Base-by-base conservation (phyloP, 2,329 filamentous ascomycete species). In the Neofusicoccum parvum region DNA sequence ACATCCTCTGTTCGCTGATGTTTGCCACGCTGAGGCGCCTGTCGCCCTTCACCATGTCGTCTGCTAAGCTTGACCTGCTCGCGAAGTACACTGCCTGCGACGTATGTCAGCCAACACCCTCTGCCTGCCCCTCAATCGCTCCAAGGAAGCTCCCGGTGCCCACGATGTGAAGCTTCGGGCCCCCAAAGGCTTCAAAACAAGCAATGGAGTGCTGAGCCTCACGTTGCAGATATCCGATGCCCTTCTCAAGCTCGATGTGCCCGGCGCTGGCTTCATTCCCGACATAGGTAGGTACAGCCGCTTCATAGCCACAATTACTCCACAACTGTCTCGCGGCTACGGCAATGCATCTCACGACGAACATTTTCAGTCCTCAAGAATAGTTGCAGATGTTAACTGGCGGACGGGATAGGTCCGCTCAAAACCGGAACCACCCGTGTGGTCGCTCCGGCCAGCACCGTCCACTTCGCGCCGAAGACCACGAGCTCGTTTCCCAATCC, bases 181-280 rank as follows among this genome's bases (percentile, higher is more conserved):
- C 23, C 9, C 12, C 5, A 36, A 5, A 6, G 12, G 17, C 20
- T 23, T 10, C 34, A 15, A 12, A 32, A 15, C 12, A 10, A 14
- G 11, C 12, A 14, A 5, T 1, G 14, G 10, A 17, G 14, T 15
- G 37, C 48, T 62, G 36, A 49, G 14, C 14, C 15, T 15, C 10
- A 11, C 15, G n/a, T 14, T 5, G 23, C 65, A 91, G 82, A 81
- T 92, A 67, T 91, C 90, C 11, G 90, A 93, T 75, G 90, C 89
- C 5, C 83, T 93, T 1, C 82, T 92, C 64, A 91, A 89, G 72
- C 82, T 93, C 54, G 85, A 89, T 66, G 84, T 89, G 9, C 83
- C 88, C 11, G 83, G 85, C 53, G 89, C 88, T 32, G 90, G 91
- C 63, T 88, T 88, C 73, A 78, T 93, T 43, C 80, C 87, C 43